Base-by-base conservation (phyloP, 768 basidiomycete species). In the Phlegmacium glaucopus region DNA sequence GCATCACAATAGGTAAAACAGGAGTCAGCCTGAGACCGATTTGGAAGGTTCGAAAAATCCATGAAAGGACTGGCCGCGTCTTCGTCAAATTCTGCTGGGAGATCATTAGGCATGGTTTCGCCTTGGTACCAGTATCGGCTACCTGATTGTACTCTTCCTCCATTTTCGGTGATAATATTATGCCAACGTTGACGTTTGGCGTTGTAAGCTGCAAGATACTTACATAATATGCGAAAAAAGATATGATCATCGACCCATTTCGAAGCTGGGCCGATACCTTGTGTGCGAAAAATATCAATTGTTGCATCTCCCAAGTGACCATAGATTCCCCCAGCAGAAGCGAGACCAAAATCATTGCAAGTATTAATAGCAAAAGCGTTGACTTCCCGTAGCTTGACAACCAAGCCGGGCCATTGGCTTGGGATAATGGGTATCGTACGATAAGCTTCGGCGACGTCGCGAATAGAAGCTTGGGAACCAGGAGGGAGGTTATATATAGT, bases 391-490 rank as follows among this genome's bases (percentile, higher is more conserved):
- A 67, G 32, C 0, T 57, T 47, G 0, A 74, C 53, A 0, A 72
- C 64, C 0, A 62, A 26, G 0, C 61, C 67, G 0, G 69, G 69
- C 72, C 70, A 76, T 32, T 75, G 74, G 0, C 53, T 53, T 0
- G 50, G 59, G 9, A 58, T 52, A 0, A 69, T 34, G 0, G 67
- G 69, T 0, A 74, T 53, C 0, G 60, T 68, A 0, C 65, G 50
- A 40, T 74, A 76, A 0, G 73, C 75, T 47, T 74, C 69, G 0
- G 62, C 50, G 1, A 77, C 63, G 28, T 78, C 72, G 0, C 63
- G 48, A 9, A 70, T 27, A 43, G 68, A 61, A 0, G 59, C 69
- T 50, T 76, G 63, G 0, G 68, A 69, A 0, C 63, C 65, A 16
- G 64, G 69, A 0, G 73, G 74, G 0, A 76, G 67, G 1, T 53